These are phyloP conservation scores for Pisolithus marmoratus DNA, from an alignment of 768 basidiomycete species.

Conservation along the genomic window DNA sequence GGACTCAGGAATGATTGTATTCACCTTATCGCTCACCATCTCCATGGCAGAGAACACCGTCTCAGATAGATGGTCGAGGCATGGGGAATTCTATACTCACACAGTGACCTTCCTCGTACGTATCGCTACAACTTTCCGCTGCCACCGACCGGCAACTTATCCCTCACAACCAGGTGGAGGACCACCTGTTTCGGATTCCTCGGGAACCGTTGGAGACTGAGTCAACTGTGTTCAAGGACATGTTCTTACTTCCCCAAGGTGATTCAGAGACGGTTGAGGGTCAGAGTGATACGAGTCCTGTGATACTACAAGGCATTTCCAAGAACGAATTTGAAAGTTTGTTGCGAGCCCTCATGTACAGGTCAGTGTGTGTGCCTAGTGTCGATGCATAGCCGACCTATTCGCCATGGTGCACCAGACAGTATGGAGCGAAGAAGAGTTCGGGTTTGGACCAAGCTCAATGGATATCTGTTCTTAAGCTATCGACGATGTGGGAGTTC, in stretches of 20 bases:
- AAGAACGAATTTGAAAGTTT: constrained; percentile 15
- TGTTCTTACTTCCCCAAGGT: constrained; percentile 14
- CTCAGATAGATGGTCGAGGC: too few relatives aligned
- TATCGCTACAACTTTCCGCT: too few relatives aligned
- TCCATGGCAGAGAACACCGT: too few relatives aligned
- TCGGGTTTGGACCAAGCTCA: background rate
- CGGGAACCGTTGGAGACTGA: constrained; percentile 10
- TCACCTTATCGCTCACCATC: too few relatives aligned
- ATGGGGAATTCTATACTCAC: too few relatives aligned
- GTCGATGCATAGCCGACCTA: background rate
- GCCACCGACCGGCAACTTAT: background rate
- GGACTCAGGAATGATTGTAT: too few relatives aligned
- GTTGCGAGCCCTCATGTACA: background rate
- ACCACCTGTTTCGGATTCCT: constrained; percentile 15
- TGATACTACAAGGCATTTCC: constrained; percentile 9
- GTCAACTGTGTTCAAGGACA: constrained; percentile 13
- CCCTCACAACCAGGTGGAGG: constrained; percentile 11
- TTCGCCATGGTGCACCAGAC: background rate
- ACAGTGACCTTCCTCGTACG: too few relatives aligned
- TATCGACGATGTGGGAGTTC: background rate
- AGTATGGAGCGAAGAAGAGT: background rate
- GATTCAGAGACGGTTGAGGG: constrained; percentile 8
- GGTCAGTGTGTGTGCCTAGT: constrained; percentile 3
- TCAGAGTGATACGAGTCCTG: constrained; percentile 8
- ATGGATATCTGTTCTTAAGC: background rate